These are phyloP conservation scores for Arthrocladium fulminans DNA, from an alignment of 2,329 filamentous ascomycete species.

Conservation along the genomic window DNA sequence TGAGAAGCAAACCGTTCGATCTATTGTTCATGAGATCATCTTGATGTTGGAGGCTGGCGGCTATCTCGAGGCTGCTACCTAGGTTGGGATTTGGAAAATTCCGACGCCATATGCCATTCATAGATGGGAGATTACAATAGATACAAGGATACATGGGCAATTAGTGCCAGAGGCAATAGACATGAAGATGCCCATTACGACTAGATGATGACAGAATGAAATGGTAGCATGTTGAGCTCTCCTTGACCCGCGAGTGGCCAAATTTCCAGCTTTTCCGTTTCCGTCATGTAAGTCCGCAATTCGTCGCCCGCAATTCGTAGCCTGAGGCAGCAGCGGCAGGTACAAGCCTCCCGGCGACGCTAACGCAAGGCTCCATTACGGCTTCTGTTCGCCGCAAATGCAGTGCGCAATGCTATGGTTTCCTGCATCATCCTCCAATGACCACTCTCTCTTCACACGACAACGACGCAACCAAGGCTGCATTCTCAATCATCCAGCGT, in stretches of 20 bases:
- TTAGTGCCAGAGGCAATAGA: background rate
- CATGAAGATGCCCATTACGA: background rate
- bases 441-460: no score
- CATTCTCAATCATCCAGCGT: background rate
- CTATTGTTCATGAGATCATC: constrained; percentile 93
- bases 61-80: constrained; percentile 54
- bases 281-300: background rate
- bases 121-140: background rate
- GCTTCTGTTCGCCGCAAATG: background rate
- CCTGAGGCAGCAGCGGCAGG: background rate
- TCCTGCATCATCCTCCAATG: background rate
- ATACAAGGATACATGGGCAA: background rate
- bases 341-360: background rate
- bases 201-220: background rate
- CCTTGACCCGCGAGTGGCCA: no score
- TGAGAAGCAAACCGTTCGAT: constrained; percentile 79
- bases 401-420: constrained; percentile 1
- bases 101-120: background rate
- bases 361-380: constrained; percentile 1
- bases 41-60: constrained; percentile 83
- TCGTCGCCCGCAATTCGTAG: background rate
- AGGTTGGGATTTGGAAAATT: background rate
- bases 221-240: no score
- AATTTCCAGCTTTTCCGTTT: background rate
- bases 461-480: no score